A percentile compares a stretch with the other conserved stretches of the same genome.
Evolutionary conservation across 345 rosid genomes (phyloP).

Genomic region (Euphorbia peplus): DNA sequence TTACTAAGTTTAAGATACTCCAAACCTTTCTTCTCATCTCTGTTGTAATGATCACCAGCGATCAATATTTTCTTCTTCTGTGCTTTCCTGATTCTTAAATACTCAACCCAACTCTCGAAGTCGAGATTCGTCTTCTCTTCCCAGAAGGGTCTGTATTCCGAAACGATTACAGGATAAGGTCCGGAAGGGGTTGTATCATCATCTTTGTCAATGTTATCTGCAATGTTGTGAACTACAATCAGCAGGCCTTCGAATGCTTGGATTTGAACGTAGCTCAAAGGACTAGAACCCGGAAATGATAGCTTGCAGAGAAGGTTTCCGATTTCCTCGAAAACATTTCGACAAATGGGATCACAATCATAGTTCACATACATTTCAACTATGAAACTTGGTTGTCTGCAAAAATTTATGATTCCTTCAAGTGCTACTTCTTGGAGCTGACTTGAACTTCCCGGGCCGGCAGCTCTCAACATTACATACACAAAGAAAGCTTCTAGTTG

Average conservation of each 20-base stretch:
- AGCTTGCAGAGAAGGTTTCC: slow-evolving; percentile 83
- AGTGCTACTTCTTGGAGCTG: slow-evolving; percentile 85
- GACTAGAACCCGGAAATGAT: slow-evolving; percentile 68
- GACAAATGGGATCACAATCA: slow-evolving; percentile 70
- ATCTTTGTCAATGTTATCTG: slow-evolving; percentile 64
- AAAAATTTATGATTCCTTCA: slow-evolving; percentile 79
- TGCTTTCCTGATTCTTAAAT: slow-evolving; percentile 57
- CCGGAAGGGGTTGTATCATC: slow-evolving; percentile 39
- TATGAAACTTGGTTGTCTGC: slow-evolving; percentile 75
- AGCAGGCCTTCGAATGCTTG: slow-evolving; percentile 95
- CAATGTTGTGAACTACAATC: slow-evolving; percentile 71
- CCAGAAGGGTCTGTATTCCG: slow-evolving; percentile 73
- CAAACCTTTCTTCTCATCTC: slow-evolving; percentile 80
- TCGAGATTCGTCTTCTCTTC: slow-evolving; percentile 58
- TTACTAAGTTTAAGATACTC: slow-evolving; percentile 64
- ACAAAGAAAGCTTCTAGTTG: slow-evolving; percentile 90
- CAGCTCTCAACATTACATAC: slow-evolving; percentile 54
- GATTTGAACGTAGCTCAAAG: slow-evolving; percentile 55
- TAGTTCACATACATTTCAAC: slow-evolving; percentile 79
- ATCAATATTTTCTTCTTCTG: slow-evolving; percentile 70
- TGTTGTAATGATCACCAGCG: slow-evolving; percentile 71
- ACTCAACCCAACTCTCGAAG: slow-evolving; percentile 58
- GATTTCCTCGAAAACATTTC: slow-evolving; percentile 60
- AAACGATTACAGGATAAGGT: slow-evolving; percentile 51
- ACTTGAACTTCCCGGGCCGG: slow-evolving; percentile 34